Evolutionary conservation across 2,329 filamentous ascomycete genomes (phyloP).

Genomic region (Dactylonectria estremocensis): DNA sequence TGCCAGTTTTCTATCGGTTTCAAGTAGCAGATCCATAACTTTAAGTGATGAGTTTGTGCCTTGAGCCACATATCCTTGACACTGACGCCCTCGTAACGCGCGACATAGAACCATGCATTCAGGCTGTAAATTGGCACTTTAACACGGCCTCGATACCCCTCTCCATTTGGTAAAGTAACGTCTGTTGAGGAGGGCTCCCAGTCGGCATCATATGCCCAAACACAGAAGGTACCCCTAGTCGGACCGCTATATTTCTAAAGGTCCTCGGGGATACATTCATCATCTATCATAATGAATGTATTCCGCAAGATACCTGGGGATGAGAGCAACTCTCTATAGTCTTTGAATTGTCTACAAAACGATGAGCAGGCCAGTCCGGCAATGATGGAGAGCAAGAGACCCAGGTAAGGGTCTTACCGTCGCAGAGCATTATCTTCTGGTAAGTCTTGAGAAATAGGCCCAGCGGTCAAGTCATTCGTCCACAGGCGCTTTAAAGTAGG

Average conservation of each 20-base stretch:
- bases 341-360: constrained; percentile 32
- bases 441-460: not conserved
- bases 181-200: constrained; percentile 33
- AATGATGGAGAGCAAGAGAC: not conserved
- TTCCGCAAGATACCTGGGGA: constrained; percentile 29
- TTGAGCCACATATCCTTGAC: constrained; percentile 41
- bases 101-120: constrained; percentile 40
- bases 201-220: constrained; percentile 42
- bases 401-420: constrained; percentile 12
- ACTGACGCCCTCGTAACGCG: constrained; percentile 36
- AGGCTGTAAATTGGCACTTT: constrained; percentile 28
- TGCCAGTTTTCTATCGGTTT: constrained; percentile 37
- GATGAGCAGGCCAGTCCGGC: constrained; percentile 10
- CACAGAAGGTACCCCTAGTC: constrained; percentile 27
- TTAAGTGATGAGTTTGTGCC: constrained; percentile 32
- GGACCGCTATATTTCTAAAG: not conserved
- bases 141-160: constrained; percentile 36
- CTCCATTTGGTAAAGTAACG: constrained; percentile 10
- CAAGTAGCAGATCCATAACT: constrained; percentile 35
- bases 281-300: constrained; percentile 34
- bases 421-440: constrained; percentile 31
- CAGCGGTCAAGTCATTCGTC: not conserved
- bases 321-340: constrained; percentile 30
- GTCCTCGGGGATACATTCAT: constrained; percentile 7
- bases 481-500: not conserved